Base-by-base conservation (phyloP, 148 eudicot species). In the Euryodendron excelsum region DNA sequence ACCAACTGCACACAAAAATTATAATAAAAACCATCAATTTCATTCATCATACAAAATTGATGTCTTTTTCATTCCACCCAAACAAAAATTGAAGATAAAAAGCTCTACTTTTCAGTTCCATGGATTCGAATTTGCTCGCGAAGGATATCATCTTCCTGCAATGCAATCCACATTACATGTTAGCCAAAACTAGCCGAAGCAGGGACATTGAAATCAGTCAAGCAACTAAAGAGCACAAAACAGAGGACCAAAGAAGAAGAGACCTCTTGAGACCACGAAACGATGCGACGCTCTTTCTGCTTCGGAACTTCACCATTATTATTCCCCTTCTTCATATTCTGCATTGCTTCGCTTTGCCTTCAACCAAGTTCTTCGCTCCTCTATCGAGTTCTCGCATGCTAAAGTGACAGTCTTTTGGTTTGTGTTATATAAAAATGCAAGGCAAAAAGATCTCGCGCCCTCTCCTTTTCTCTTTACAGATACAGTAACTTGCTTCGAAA, bases 91-190 rank as follows among this genome's bases (percentile, higher is more conserved):
- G 15, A 12, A 56, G 18, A 60, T 15, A 34, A 59, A 69, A 79
- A 34, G 33, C 48, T 56, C 59, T 85, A 95, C 99, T 89, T 95
- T 56, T 91, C 94, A 69, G 96, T 93, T 62, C 97, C 99, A 86
- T 93, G 91, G 72, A 81, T 41, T 70, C 89, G 79, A 59, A 95
- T 93, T 85, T 93, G 96, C 74, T 95, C 93, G 20, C 99, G 85
- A 75, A 95, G 85, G 81, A 95, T 87, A 85, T 95, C 97, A 86
- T 95, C 99, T 81, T 93, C 97, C 99, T 96, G 92, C 77, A 84
- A 89, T 62, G 69, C 52, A 52, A 82, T 28, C 44, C 76, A 60
- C 30, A 2, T 69, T 20, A 73, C 7, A 6, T 25, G 27, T 4
- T 15, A 27, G 28, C 9, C 68, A 79, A 47, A 27, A 23, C 21